A percentile compares a stretch with the other conserved stretches of the same genome.
Evolutionary conservation across 2,329 filamentous ascomycete species (phyloP).

Genomic region (Colletotrichum salicis): DNA sequence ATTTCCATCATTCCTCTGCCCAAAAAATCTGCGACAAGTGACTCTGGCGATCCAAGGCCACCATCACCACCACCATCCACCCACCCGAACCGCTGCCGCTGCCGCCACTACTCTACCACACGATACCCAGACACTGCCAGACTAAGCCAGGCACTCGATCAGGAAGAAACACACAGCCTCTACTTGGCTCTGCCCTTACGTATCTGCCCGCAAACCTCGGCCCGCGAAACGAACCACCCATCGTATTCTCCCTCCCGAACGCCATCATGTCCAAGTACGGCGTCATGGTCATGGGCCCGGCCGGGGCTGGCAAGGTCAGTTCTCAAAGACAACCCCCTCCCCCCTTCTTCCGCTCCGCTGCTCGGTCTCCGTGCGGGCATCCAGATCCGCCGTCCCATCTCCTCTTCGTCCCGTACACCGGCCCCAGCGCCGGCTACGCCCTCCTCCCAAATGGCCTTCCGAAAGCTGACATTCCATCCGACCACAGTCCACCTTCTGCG

Average conservation of each 20-base stretch:
- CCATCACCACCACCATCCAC: not conserved
- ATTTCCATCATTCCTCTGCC: constrained; percentile 20
- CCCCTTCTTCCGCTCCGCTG: not conserved
- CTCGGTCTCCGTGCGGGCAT: constrained; percentile 9
- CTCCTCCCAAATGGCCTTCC: not conserved
- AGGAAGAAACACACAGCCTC: not conserved
- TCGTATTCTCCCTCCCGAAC: constrained; percentile 2
- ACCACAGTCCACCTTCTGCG: constrained; percentile 92
- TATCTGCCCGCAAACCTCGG: constrained; percentile 1
- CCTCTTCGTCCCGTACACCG: not conserved
- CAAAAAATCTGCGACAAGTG: constrained; percentile 16
- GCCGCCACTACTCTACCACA: not conserved
- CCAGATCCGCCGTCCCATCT: not conserved
- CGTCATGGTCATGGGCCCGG: constrained; percentile 94
- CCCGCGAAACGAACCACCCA: not conserved
- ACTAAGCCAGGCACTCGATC: not conserved
- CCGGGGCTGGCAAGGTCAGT: constrained; percentile 87
- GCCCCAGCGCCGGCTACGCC: not conserved
- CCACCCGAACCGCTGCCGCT: not conserved
- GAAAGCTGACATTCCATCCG: not conserved
- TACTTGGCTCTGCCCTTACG: constrained; percentile 10
- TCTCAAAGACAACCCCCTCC: constrained; percentile 12
- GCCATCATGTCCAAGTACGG: constrained; percentile 89
- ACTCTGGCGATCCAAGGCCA: constrained; percentile 1
- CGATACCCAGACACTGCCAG: not conserved